Evolutionary conservation across 805 yeast genomes (phyloP).

Genomic region (Saturnispora kantuleensis): DNA sequence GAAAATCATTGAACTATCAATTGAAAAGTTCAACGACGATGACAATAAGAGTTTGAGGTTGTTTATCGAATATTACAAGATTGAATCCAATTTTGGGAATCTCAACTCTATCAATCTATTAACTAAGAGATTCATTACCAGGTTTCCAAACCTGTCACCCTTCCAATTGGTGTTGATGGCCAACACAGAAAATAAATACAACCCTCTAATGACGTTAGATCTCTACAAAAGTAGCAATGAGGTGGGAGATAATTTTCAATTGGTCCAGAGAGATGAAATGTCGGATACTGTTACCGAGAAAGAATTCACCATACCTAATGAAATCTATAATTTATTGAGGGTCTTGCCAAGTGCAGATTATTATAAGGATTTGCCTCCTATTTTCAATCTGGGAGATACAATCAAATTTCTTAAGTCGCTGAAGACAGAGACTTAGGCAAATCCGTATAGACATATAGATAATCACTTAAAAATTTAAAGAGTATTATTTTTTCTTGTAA

Average conservation of each 20-base stretch:
- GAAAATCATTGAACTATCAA: conserved; percentile 70
- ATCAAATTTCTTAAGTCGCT: conserved; percentile 25
- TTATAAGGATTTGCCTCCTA: conserved; percentile 35
- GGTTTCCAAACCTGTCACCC: conserved; percentile 51
- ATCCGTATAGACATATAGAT: not conserved
- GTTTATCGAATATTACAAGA: conserved; percentile 50
- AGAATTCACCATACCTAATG: conserved; percentile 28
- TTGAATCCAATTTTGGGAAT: conserved; percentile 65
- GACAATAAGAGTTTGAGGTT: conserved; percentile 33
- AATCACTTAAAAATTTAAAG: not conserved
- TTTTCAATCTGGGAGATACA: conserved; percentile 46
- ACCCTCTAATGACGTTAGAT: conserved; percentile 29
- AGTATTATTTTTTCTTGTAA: not conserved
- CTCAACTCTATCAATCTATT: conserved; percentile 55
- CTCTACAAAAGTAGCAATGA: conserved; percentile 12
- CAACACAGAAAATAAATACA: conserved; percentile 19
- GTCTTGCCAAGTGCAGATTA: conserved; percentile 52
- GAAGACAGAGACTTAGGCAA: conserved; percentile 4
- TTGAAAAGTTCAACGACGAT: conserved; percentile 35
- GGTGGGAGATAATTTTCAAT: not conserved
- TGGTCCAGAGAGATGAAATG: conserved; percentile 14
- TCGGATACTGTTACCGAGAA: conserved; percentile 12
- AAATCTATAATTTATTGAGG: conserved; percentile 40
- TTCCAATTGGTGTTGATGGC: conserved; percentile 17
- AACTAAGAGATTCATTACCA: conserved; percentile 53